Conservation (phyloP, 2,329 filamentous ascomycete genomes). For the Hypoxylon sp. region DNA sequence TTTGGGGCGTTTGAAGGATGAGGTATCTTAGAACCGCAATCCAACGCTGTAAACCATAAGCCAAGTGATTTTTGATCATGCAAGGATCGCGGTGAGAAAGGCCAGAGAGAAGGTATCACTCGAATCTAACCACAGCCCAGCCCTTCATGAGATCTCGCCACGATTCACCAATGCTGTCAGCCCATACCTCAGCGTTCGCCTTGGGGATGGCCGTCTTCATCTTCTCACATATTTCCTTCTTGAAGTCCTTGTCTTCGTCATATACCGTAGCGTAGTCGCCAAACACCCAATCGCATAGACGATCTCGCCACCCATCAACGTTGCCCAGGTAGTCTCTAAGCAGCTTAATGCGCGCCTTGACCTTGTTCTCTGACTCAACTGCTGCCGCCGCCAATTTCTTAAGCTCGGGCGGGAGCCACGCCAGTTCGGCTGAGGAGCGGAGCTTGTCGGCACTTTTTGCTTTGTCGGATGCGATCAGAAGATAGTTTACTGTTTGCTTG, state of each 20-base stretch:
- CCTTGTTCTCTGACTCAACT: slow-evolving; percentile 46
- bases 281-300: slow-evolving; percentile 55
- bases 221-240: slow-evolving; percentile 35
- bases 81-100: not conserved
- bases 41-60: not conserved
- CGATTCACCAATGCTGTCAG: slow-evolving; percentile 54
- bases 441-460: slow-evolving; percentile 54
- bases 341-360: slow-evolving; percentile 54
- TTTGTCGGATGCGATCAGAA: slow-evolving; percentile 53
- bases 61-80: not conserved
- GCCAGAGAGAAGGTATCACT: slow-evolving; percentile 43
- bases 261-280: slow-evolving; percentile 29
- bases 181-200: slow-evolving; percentile 56
- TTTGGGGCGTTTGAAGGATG: not conserved
- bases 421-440: slow-evolving; percentile 53
- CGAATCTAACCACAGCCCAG: slow-evolving; percentile 56
- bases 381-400: slow-evolving; percentile 52
- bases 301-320: slow-evolving; percentile 57
- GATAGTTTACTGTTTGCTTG: slow-evolving; percentile 53
- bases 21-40: not conserved
- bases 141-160: slow-evolving; percentile 59
- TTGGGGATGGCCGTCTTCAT: slow-evolving; percentile 49
- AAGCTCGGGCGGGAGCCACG: slow-evolving; percentile 55
- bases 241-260: slow-evolving; percentile 30
- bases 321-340: slow-evolving; percentile 52